Percentiles rank a stretch among this genome's conserved stretches.
Evolutionary conservation across 2,329 filamentous ascomycete species (phyloP).

Genomic region (Pezicula neosporulosa): DNA sequence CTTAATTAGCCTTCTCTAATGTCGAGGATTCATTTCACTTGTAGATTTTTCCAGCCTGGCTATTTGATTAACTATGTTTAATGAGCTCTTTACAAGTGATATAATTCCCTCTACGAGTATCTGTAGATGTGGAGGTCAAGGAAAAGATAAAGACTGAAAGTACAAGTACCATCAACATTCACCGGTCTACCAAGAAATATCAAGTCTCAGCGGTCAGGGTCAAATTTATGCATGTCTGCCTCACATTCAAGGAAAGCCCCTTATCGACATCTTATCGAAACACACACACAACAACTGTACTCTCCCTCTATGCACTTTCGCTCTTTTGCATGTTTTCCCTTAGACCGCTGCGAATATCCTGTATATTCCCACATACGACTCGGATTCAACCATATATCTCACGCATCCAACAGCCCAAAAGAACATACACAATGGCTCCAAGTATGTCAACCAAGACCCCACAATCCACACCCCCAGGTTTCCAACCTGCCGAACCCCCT

Average conservation of each 20-base stretch:
- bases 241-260: not conserved
- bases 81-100: no score
- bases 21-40: slow-evolving; percentile 26
- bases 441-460: slow-evolving; percentile 14
- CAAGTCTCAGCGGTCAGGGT: no score
- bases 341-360: slow-evolving; percentile 8
- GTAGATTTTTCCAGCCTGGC: slow-evolving; percentile 13
- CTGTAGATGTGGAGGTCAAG: no score
- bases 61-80: not conserved
- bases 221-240: no score
- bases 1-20: slow-evolving; percentile 33
- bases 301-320: not conserved
- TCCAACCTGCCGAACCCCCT: slow-evolving; percentile 1
- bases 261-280: not conserved
- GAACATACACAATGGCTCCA: slow-evolving; percentile 26
- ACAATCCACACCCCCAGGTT: slow-evolving; percentile 8
- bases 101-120: no score
- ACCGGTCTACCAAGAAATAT: no score
- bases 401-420: slow-evolving; percentile 8
- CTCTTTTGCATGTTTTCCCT: slow-evolving; percentile 14
- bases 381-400: slow-evolving; percentile 13
- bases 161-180: no score
- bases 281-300: not conserved
- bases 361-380: slow-evolving; percentile 8
- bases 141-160: no score